These are phyloP conservation scores for Candida ficus DNA, from an alignment of 805 yeast genomes.

Conservation along the genomic window DNA sequence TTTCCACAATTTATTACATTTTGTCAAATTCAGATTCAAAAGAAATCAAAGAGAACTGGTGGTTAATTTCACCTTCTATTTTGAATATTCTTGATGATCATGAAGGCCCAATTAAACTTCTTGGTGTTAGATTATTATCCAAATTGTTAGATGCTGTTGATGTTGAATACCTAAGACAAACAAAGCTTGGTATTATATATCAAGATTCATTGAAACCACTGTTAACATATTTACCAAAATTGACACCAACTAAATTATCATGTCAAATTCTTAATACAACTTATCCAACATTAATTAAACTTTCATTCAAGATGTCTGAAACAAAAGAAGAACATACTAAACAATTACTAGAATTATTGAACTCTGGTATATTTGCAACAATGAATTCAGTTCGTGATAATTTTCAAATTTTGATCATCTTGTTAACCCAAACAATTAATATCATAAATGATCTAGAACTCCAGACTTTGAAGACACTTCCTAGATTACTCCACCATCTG, in stretches of 20 bases:
- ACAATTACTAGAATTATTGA: conserved; percentile 13
- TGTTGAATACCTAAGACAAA: conserved; percentile 12
- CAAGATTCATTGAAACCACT: conserved; percentile 20
- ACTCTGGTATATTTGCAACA: conserved; percentile 17
- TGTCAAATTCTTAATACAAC: conserved; percentile 10
- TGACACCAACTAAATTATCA: conserved; percentile 19
- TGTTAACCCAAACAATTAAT: conserved; percentile 7
- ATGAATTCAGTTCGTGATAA: conserved; percentile 19
- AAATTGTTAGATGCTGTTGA: conserved; percentile 14
- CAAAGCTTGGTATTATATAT: conserved; percentile 17
- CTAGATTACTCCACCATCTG: conserved; percentile 19
- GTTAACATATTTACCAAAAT: conserved; percentile 22
- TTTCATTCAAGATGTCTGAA: conserved; percentile 1
- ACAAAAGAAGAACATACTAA: background rate
- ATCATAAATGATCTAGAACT: conserved; percentile 10
- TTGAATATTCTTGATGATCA: conserved; percentile 25
- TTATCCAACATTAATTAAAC: conserved; percentile 16
- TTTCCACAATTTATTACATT: conserved; percentile 12
- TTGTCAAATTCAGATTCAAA: conserved; percentile 3
- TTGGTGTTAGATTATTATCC: conserved; percentile 19
- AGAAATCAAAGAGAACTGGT: conserved; percentile 18
- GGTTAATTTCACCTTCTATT: conserved; percentile 23
- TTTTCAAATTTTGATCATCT: conserved; percentile 7
- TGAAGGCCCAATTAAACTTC: conserved; percentile 21
- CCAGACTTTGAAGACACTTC: conserved; percentile 11